A percentile compares a stretch with the other conserved stretches of the same genome.
Conservation (phyloP, 805 yeast species). For the Kluyveromyces wickerhamii region DNA sequence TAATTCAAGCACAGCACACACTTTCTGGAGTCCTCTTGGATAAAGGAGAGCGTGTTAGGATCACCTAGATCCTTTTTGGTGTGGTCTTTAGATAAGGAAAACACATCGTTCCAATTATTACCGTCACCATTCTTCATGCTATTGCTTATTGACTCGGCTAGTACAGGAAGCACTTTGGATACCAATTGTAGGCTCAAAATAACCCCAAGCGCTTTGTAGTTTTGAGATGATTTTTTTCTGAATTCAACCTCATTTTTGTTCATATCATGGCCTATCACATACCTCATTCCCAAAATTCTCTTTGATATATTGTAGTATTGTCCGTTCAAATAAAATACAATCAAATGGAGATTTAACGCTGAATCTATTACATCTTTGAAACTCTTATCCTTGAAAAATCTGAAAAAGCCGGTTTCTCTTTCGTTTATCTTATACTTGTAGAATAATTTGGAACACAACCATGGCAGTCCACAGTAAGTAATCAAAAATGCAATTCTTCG, state of each 20-base stretch:
- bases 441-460: slow-evolving; percentile 31
- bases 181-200: slow-evolving; percentile 46
- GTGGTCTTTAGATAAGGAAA: not conserved
- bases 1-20: slow-evolving; percentile 80
- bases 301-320: slow-evolving; percentile 72
- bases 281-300: slow-evolving; percentile 70
- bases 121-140: not conserved
- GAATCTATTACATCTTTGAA: slow-evolving; percentile 41
- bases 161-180: slow-evolving; percentile 30
- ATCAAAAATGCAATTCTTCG: slow-evolving; percentile 52
- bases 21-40: slow-evolving; percentile 59
- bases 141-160: slow-evolving; percentile 1
- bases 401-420: slow-evolving; percentile 5
- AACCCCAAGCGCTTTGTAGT: slow-evolving; percentile 70
- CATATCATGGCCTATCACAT: slow-evolving; percentile 61
- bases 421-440: slow-evolving; percentile 11
- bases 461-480: slow-evolving; percentile 59
- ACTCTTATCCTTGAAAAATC: slow-evolving; percentile 8
- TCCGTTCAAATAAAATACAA: slow-evolving; percentile 77
- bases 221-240: slow-evolving; percentile 31
- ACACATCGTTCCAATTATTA: not conserved
- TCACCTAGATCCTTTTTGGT: slow-evolving; percentile 42
- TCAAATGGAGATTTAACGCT: slow-evolving; percentile 62
- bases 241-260: slow-evolving; percentile 26
- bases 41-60: slow-evolving; percentile 49